Base-by-base conservation (phyloP, 73 alveolate species). In the Paramecium octaurelia region DNA sequence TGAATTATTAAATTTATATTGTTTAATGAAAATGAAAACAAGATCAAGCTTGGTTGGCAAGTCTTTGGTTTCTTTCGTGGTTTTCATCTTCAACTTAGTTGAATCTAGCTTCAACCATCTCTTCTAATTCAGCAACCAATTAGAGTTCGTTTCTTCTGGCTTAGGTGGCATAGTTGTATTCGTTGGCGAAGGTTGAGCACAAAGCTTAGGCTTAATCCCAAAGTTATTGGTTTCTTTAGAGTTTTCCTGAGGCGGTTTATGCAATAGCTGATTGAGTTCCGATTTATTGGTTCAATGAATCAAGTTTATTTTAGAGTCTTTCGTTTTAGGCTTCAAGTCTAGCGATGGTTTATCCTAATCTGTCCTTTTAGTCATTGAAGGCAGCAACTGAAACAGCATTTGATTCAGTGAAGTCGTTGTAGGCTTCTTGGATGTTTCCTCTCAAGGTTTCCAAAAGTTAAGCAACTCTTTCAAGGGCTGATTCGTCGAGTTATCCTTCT, bases 221-320 rank as follows among this genome's bases (percentile, higher is more conserved):
- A 48, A 80, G 91, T 80, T 80, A 80, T 40, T 34, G 46, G 48
- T 80, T 80, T 80, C 91, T 80, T 80, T 80, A 35, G 76, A 80
- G 91, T 80, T 80, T 80, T 80, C 75, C 70, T 80, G 91, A 80
- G 12, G 91, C 91, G 14, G 91, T 80, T 80, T 80, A 27, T 34
- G 73, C 91, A 42, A 80, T 80, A 18, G 91, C 91, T 34, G 91
- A 80, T 80, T 80, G 73, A 42, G 91, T 80, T 80, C 91, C 91
- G 76, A 80, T 80, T 59, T 64, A 80, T 80, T 80, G 23, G 48
- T 23, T 80, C 35, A 42, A 48, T 34, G 76, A 59, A 46, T 80
- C 91, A 9, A 80, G 57, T 80, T 80, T 80, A 35, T 40, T 43
- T 80, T 80, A 48, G 16, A 80, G 91, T 80, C 91, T 80, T 42